A percentile compares a stretch with the other conserved stretches of the same genome.
phyloP scores from a whole-genome alignment of 441 rosid species.

The Dalechampia spathulata region DNA sequence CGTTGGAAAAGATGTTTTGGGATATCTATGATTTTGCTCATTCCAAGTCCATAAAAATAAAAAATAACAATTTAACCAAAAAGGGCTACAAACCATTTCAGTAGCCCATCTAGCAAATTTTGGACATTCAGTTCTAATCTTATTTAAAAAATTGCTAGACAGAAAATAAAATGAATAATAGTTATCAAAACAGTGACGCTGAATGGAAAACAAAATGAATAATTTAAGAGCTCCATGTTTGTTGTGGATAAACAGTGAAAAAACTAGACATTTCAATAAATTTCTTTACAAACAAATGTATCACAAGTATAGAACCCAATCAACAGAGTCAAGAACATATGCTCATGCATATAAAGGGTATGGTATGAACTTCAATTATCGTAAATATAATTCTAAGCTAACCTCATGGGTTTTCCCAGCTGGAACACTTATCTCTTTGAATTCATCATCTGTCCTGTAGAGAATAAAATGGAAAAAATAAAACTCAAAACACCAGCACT shows the following conservation, averaged over 20 bases:
- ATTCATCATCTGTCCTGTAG: constrained; percentile 74
- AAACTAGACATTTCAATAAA: background rate
- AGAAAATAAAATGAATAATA: no score
- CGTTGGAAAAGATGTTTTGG: background rate
- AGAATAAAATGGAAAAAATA: constrained; percentile 8
- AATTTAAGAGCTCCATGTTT: no score
- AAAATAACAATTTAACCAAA: no score
- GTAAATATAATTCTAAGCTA: constrained; percentile 21
- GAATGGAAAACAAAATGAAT: no score
- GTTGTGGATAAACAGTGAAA: background rate
- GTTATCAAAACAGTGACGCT: no score
- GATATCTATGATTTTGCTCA: background rate
- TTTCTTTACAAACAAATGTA: no score
- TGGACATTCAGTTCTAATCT: no score
- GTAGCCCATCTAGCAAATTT: background rate
- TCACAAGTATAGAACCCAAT: no score
- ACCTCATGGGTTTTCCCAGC: constrained; percentile 91
- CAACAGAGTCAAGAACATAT: no score
- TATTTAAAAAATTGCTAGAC: no score
- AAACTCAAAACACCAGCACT: constrained; percentile 12
- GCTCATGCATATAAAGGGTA: background rate
- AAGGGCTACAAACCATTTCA: background rate
- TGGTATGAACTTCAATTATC: background rate
- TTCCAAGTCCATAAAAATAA: no score
- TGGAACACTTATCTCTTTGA: constrained; percentile 65